A percentile compares a stretch with the other conserved stretches of the same genome.
Evolutionary conservation across 352 stramenopile species (phyloP).

Genomic region (Pythium aristosporum): DNA sequence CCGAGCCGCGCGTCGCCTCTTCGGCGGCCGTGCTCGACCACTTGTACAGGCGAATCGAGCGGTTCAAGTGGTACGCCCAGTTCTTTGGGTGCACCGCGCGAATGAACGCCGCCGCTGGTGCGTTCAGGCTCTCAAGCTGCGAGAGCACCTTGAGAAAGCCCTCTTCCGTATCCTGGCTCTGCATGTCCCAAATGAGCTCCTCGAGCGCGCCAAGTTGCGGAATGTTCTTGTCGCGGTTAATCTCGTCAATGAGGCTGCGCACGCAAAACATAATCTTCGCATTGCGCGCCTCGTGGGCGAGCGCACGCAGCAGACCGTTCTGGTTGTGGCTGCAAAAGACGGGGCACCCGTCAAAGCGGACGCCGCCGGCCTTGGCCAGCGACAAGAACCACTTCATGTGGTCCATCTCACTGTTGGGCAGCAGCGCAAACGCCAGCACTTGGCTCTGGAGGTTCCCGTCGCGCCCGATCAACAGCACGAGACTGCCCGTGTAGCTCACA

Average conservation of each 20-base stretch:
- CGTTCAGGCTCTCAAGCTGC: slow-evolving; percentile 55
- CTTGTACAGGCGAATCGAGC: slow-evolving; percentile 58
- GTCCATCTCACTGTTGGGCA: slow-evolving; percentile 63
- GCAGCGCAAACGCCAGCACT: slow-evolving; percentile 62
- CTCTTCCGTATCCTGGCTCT: slow-evolving; percentile 55
- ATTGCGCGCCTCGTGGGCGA: slow-evolving; percentile 47
- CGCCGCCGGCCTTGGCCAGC: slow-evolving; percentile 48
- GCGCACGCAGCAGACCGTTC: slow-evolving; percentile 52
- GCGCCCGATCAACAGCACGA: slow-evolving; percentile 60
- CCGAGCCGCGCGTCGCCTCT: slow-evolving; percentile 54
- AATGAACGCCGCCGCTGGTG: slow-evolving; percentile 53
- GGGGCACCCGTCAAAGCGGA: slow-evolving; percentile 46
- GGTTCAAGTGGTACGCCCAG: slow-evolving; percentile 68
- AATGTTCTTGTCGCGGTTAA: slow-evolving; percentile 77
- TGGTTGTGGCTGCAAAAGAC: slow-evolving; percentile 65
- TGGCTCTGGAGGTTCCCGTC: slow-evolving; percentile 72
- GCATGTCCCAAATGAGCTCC: slow-evolving; percentile 62
- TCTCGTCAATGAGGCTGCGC: slow-evolving; percentile 61
- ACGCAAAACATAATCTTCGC: slow-evolving; percentile 77
- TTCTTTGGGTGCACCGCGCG: slow-evolving; percentile 58
- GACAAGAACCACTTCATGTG: slow-evolving; percentile 77
- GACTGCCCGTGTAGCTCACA: slow-evolving; percentile 67
- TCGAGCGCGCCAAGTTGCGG: slow-evolving; percentile 56
- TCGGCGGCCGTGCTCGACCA: slow-evolving; percentile 66
- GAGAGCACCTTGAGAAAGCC: slow-evolving; percentile 48